Conservation (phyloP, 176 grass and related monocot species). For the Coix lacrymajobi region DNA sequence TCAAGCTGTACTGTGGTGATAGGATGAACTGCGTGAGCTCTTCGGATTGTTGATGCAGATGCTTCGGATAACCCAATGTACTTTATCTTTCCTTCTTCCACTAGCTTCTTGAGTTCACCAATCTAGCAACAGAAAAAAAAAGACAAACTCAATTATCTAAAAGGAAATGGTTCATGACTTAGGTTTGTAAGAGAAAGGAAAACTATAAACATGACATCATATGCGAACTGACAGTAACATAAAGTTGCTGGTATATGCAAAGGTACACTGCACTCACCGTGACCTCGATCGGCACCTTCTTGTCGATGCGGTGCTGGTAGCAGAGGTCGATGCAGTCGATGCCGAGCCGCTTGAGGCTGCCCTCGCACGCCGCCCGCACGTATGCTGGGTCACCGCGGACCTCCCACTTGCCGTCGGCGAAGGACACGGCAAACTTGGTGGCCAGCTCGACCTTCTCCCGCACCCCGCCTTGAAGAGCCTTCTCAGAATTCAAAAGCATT, state of each 20-base stretch:
- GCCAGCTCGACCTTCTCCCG: constrained; percentile 60
- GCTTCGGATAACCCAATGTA: constrained; percentile 67
- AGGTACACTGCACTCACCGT: constrained; percentile 35
- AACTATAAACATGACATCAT: neutral
- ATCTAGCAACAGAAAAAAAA: constrained; percentile 24
- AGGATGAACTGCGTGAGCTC: constrained; percentile 70
- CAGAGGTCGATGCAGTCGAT: constrained; percentile 62
- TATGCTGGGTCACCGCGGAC: constrained; percentile 45
- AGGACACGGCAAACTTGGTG: constrained; percentile 51
- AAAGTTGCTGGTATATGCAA: too few relatives aligned
- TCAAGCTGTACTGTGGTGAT: constrained; percentile 56
- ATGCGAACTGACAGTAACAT: neutral
- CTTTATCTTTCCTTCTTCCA: constrained; percentile 63
- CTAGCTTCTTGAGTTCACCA: constrained; percentile 61
- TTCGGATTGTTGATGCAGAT: constrained; percentile 55
- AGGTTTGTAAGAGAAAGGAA: neutral
- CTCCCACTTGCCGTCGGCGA: neutral
- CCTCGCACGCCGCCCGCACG: constrained; percentile 54
- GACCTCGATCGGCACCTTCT: constrained; percentile 54
- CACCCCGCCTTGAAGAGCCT: constrained; percentile 47
- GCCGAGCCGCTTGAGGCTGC: constrained; percentile 44
- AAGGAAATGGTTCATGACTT: neutral
- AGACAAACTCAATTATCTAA: neutral
- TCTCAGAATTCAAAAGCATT: neutral
- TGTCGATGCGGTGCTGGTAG: constrained; percentile 64